A percentile compares a stretch with the other conserved stretches of the same genome.
phyloP scores from a whole-genome alignment of 768 basidiomycete genomes.

The Xanthoconium stramineum region DNA sequence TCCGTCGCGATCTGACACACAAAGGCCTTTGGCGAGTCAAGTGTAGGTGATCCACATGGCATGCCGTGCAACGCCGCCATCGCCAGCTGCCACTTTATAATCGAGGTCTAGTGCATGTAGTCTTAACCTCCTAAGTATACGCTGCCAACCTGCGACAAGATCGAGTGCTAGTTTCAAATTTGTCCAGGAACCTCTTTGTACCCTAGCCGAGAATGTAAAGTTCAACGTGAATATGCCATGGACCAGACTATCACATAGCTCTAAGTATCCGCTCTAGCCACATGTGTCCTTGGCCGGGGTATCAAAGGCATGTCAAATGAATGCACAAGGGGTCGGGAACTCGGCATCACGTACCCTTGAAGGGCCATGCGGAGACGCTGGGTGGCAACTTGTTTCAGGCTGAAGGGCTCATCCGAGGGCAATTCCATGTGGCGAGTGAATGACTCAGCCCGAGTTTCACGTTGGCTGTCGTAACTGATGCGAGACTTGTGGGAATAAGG shows the following conservation, averaged over 20 bases:
- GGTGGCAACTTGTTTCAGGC: neutral
- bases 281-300: neutral
- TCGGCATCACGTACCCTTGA: neutral
- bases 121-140: too few relatives aligned
- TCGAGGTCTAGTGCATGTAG: neutral
- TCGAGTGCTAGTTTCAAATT: neutral
- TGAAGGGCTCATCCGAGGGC: neutral
- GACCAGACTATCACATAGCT: neutral
- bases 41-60: neutral
- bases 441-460: neutral
- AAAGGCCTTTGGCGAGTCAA: too few relatives aligned
- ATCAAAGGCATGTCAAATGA: neutral
- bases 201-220: neutral
- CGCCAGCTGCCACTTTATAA: neutral
- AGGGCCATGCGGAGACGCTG: neutral
- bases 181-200: neutral
- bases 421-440: neutral
- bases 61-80: neutral
- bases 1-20: neutral
- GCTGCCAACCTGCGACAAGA: neutral
- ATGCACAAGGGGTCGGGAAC: neutral
- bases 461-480: conserved; percentile 4
- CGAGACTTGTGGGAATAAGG: neutral
- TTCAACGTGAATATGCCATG: neutral
- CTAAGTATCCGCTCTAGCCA: neutral